Base-by-base conservation (phyloP, 179 eudicot genomes). In the Silene coronaria region DNA sequence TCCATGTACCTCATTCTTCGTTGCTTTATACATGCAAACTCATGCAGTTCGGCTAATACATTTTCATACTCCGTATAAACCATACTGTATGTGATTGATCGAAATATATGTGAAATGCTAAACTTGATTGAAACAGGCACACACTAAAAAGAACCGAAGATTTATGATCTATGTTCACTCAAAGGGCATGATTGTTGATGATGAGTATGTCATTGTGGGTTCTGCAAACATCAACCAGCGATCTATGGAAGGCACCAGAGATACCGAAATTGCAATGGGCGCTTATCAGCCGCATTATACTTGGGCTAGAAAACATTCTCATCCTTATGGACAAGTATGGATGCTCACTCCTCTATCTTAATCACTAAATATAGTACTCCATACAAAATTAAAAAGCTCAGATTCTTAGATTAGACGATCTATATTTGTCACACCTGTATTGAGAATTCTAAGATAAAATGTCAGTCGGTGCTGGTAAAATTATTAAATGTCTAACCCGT, bases 111-210 rank as follows among this genome's bases (percentile, higher is more conserved):
- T 23, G 48, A 28, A 68, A 16, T 45, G 8, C 26, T 22, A 28
- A 67, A 68, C 46, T 22, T 27, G 32, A 12, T 62, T 62, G 67
- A 72, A 13, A 76, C 30, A 83, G 85, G 77, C 73, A 6, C 67
- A 70, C 3, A 70, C 81, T 8, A 66, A 62, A 61, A 83, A 80
- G 55, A 71, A 75, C 36, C 58, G 86, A 3, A 72, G 86, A 22
- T 83, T 83, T 81, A 83, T 83, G 86, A 78, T 83, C 79, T 83
- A 83, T 64, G 86, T 83, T 34, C 86, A 83, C 79, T 80, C 86
- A 0, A 83, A 83, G 42, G 86, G 86, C 26, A 83, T 83, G 86
- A 80, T 83, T 77, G 86, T 80, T 27, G 86, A 83, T 51, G 86
- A 83, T 23, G 86, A 83, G 77, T 83, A 77, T 21, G 79, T 83